Base-by-base conservation (phyloP, 2,329 filamentous ascomycete species). In the Alternaria hordeiaustralica region DNA sequence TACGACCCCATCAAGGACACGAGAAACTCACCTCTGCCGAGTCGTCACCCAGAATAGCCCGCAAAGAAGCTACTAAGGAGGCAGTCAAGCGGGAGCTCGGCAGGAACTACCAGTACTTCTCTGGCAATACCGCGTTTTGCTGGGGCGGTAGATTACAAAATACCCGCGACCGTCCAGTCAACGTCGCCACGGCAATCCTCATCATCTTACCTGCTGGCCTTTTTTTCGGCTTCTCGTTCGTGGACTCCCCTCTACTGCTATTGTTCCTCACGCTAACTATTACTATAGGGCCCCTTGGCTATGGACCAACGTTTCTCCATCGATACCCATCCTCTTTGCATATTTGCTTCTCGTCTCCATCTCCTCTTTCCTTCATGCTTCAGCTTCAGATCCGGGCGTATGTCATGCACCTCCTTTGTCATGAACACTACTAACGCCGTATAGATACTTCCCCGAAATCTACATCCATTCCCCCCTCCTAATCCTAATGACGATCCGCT, bases 311-410 rank as follows among this genome's bases (percentile, higher is more conserved):
- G 86, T 97, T 68, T 96, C 93, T 41, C 94, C 94, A 30, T 94
- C 93, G 57, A 88, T 98, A 72, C 96, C 96, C 56, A 88, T 98
- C 71, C 81, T 93, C 46, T 98, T 97, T 82, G 94, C 89, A 57
- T 99, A 99, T 78, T 76, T 97, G n/a, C 93, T 93, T 74, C 94
- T 92, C 78, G 85, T 99, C 26, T 96, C 92, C 80, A 85, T 97
- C 51, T 97, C 94, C 23, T 98, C 96, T 4, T 99, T 98, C 76
- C 75, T 97, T 59, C 95, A 97, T 81, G 96, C 95, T 5, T 97
- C 96, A 3, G 87, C 92, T 57, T 92, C 95, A 47, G 95, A 99
- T 81, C 95, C 96, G 28, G 96, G 96, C 61, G 94, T 97, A 87
- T 86, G 92, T 87, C 44, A n/a, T 47, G 50, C 54, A 5, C 28